Percentiles rank a stretch among this genome's conserved stretches.
phyloP scores from a whole-genome alignment of 1,284 basidiomycete genomes.

The Crepidotus sp. region DNA sequence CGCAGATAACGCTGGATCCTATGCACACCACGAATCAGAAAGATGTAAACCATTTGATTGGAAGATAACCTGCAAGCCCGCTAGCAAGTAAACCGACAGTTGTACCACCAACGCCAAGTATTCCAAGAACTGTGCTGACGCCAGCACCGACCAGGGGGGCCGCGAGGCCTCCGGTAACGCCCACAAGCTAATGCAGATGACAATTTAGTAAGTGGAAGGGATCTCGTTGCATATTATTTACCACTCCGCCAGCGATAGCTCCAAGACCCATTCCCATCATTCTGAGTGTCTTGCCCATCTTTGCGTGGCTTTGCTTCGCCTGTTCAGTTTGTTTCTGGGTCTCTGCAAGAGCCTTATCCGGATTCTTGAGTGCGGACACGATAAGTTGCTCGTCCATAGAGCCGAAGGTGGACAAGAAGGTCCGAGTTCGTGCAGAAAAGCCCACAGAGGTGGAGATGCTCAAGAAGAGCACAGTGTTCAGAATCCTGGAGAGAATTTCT shows the following conservation, averaged over 20 bases:
- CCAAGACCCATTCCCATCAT: constrained; percentile 43
- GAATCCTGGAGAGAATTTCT: constrained; percentile 28
- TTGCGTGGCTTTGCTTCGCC: constrained; percentile 35
- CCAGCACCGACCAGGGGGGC: constrained; percentile 52
- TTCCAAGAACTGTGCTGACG: constrained; percentile 39
- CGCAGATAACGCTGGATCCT: constrained; percentile 47
- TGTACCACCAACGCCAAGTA: constrained; percentile 47
- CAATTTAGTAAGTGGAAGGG: neutral
- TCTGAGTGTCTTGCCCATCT: constrained; percentile 34
- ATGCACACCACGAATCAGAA: neutral
- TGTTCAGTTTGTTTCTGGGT: constrained; percentile 36
- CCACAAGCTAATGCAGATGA: constrained; percentile 29
- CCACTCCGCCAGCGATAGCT: constrained; percentile 45
- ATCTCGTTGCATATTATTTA: constrained; percentile 2
- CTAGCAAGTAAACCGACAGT: constrained; percentile 43
- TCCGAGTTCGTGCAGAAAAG: constrained; percentile 46
- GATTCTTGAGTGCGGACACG: constrained; percentile 41
- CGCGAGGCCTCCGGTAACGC: constrained; percentile 47
- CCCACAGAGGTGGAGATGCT: constrained; percentile 39
- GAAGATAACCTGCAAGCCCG: constrained; percentile 34
- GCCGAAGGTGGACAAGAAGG: constrained; percentile 37
- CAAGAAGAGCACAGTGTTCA: constrained; percentile 44
- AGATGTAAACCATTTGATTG: neutral
- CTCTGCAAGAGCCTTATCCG: constrained; percentile 36
- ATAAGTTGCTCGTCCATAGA: constrained; percentile 38